Evolutionary conservation across 768 basidiomycete species (phyloP).

Genomic region (Termitomyces heimii): DNA sequence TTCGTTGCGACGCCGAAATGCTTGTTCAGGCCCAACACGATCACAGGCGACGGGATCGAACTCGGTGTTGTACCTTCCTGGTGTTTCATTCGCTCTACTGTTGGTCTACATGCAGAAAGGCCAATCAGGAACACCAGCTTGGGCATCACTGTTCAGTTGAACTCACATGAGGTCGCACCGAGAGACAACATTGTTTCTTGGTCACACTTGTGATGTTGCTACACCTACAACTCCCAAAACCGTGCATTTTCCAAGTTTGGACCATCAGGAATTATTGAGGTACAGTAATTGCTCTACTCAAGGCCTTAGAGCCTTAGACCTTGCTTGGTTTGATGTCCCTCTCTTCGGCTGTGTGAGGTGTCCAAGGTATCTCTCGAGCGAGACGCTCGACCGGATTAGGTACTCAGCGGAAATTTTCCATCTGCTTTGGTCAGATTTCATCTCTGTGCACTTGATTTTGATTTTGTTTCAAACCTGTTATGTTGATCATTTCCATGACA

Average conservation of each 20-base stretch:
- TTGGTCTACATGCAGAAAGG: slow-evolving; percentile 53
- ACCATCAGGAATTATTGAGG: neutral
- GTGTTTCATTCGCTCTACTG: slow-evolving; percentile 63
- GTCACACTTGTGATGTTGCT: slow-evolving; percentile 51
- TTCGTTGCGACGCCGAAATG: slow-evolving; percentile 29
- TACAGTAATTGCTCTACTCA: neutral
- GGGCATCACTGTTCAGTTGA: slow-evolving; percentile 55
- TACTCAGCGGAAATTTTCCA: neutral
- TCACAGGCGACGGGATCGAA: slow-evolving; percentile 40
- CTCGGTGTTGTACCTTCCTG: slow-evolving; percentile 72
- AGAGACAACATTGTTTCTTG: slow-evolving; percentile 59
- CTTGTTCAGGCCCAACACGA: slow-evolving; percentile 28
- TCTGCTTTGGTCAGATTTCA: neutral
- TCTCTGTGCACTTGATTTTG: neutral
- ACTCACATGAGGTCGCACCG: slow-evolving; percentile 28
- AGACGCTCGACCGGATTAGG: neutral
- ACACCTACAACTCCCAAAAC: too few relatives aligned
- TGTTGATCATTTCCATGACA: neutral
- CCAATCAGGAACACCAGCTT: slow-evolving; percentile 60
- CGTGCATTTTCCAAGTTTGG: neutral
- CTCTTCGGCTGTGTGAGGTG: neutral
- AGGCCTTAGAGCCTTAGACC: neutral
- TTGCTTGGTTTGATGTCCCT: neutral
- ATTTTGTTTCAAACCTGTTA: neutral
- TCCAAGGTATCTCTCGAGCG: neutral